Base-by-base conservation (phyloP, 23 red algal genomes). In the Porphyridium purpureum region DNA sequence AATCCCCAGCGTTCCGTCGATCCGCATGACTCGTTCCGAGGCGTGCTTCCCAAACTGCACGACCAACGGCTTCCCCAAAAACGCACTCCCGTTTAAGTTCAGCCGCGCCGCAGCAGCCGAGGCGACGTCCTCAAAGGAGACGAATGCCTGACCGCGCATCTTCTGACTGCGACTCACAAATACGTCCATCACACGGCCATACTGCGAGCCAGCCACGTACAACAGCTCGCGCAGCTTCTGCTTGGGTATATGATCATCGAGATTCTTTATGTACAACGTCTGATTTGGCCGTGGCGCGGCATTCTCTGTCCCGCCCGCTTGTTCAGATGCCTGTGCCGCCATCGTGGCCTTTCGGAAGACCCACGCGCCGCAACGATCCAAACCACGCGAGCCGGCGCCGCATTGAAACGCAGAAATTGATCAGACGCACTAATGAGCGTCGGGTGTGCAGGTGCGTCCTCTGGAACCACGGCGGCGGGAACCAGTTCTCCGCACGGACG, bases 91-190 rank as follows among this genome's bases (percentile, higher is more conserved):
- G 30, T 78, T 33, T 1, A 81, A 8, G 7, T 56, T 57, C 17
- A 60, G 46, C 1, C 67, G 59, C 27, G 83, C 83, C 20, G 61
- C 64, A 15, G 83, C 72, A 2, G 83, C 83, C 33, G 65, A 60
- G 19, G 83, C 33, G 7, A 69, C 60, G 27, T 61, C 60, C 7
- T 72, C 71, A 55, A 92, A 92, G 1, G 83, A 65, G 7, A 92
- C 64, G 27, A 78, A 92, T 8, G 83, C 83, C 47, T 92, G 83
- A 19, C 83, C 83, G 54, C 83, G 67, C 52, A 78, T 62, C 8
- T 30, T 26, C 9, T 57, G 24, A 6, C 55, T 69, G 33, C 68
- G 67, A 47, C 59, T 55, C 24, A 62, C 72, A 22, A 69, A 35
- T 28, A 92, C 71, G 33, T 54, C 52, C 0, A 79, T 49, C 31